Evolutionary conservation across 192 early-diverging fungal genomes (phyloP).

Genomic region (Spinellus fusiger): DNA sequence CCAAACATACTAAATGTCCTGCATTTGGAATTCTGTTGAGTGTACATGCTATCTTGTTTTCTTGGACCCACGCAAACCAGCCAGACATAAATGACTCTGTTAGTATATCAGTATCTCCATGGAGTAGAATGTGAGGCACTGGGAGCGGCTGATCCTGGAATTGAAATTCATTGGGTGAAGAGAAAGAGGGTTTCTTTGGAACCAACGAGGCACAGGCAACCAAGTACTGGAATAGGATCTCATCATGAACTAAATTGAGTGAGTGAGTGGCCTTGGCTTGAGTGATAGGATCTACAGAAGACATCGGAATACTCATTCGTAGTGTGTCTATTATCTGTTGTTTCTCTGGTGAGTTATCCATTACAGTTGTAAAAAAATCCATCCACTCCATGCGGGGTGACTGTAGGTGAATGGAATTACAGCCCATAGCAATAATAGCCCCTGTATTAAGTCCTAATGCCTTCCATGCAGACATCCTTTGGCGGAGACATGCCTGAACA

Average conservation of each 20-base stretch:
- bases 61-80: background rate
- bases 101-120: background rate
- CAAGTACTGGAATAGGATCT: background rate
- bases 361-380: background rate
- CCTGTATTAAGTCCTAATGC: background rate
- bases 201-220: background rate
- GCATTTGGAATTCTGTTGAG: background rate
- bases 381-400: constrained; percentile 1
- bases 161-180: background rate
- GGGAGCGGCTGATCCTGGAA: background rate
- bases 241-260: background rate
- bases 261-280: background rate
- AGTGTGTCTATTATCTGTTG: background rate
- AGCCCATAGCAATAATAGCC: background rate
- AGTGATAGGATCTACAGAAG: background rate
- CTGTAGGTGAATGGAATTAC: background rate
- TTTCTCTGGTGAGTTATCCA: background rate
- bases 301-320: background rate
- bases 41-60: background rate
- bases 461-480: background rate
- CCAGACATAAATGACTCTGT: background rate
- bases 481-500: background rate
- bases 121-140: background rate
- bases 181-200: background rate
- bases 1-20: constrained; percentile 5